These are phyloP conservation scores for Rugiboletus extremiorientalis DNA, from an alignment of 1,284 basidiomycete species.

Conservation along the genomic window DNA sequence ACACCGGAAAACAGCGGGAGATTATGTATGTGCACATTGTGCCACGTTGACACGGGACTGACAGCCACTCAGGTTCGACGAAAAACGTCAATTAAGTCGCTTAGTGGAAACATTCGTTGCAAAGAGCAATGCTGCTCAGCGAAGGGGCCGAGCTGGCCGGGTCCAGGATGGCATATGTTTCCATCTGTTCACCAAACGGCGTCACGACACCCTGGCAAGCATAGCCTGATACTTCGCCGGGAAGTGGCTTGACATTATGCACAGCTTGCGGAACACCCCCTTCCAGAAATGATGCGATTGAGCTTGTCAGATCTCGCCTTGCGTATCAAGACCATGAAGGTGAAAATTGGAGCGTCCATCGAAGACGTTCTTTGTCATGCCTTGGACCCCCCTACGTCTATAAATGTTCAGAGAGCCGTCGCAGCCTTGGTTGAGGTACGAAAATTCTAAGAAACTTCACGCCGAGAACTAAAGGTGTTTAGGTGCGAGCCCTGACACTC, in stretches of 20 bases:
- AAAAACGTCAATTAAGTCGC: conserved; percentile 95
- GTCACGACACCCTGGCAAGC: conserved; percentile 74
- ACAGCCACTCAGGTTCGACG: conserved; percentile 74
- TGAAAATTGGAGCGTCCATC: conserved; percentile 84
- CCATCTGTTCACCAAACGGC: conserved; percentile 90
- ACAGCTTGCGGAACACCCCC: conserved; percentile 88
- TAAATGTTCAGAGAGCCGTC: conserved; percentile 93
- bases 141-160: conserved; percentile 90
- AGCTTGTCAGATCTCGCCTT: conserved; percentile 94
- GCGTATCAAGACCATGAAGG: conserved; percentile 96
- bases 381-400: conserved; percentile 84
- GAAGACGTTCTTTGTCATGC: conserved; percentile 89
- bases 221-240: conserved; percentile 28
- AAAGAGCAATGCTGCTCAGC: conserved; percentile 90
- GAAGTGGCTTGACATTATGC: conserved; percentile 15
- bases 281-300: conserved; percentile 95
- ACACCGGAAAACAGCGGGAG: conserved; percentile 91
- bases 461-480: conserved; percentile 8
- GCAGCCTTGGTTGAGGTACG: conserved; percentile 87
- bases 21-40: conserved; percentile 60
- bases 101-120: conserved; percentile 93
- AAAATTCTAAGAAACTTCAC: not conserved
- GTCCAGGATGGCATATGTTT: conserved; percentile 92
- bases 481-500: conserved; percentile 84
- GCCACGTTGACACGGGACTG: conserved; percentile 2